Base-by-base conservation (phyloP, 495 filamentous ascomycete genomes). In the Penicillium dipodomyicola region DNA sequence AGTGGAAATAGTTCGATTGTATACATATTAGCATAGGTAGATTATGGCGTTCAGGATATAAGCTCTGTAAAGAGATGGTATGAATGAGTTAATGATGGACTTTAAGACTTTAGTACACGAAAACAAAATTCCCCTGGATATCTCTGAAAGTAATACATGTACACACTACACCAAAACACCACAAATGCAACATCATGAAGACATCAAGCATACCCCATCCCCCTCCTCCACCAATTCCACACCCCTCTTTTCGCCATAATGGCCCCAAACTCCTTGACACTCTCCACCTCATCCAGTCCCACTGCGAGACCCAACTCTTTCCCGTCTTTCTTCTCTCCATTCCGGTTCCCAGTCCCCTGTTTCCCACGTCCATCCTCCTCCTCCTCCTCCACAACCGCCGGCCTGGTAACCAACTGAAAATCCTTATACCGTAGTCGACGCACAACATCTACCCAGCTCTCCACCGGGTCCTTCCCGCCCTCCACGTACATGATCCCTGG, bases 401-500 rank as follows among this genome's bases (percentile, higher is more conserved):
- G 69, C 41, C 70, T 54, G n/a, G 62, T 63, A 5, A 78, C 73
- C 41, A 80, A 67, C 58, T 79, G 76, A 49, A 77, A 82, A 49
- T 80, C 77, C 54, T 80, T 81, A 52, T 82, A 82, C 5, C 74
- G 63, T 35, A 82, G 50, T 30, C 68, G 74, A 45, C 75, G 78
- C 37, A 87, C 84, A 22, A 72, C 69, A 15, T 67, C 72, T 5
- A 86, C 78, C 84, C 84, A 87, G n/a, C 73, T 69, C 51, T 73
- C 71, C 3, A 80, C 78, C 8, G 72, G 71, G 40, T 67, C 69
- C 59, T 81, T 77, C 19, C 60, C 62, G 3, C 84, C 84, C 65
- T 90, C 85, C 43, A 85, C 87, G 67, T 91, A 89, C 86, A 92
- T 90, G 58, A 91, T 86, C 9, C 87, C 89, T 0, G 88, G 88